Percentiles rank a stretch among this genome's conserved stretches.
phyloP scores from a whole-genome alignment of 2,329 filamentous ascomycete species.

The Hypoxylon sp. region DNA sequence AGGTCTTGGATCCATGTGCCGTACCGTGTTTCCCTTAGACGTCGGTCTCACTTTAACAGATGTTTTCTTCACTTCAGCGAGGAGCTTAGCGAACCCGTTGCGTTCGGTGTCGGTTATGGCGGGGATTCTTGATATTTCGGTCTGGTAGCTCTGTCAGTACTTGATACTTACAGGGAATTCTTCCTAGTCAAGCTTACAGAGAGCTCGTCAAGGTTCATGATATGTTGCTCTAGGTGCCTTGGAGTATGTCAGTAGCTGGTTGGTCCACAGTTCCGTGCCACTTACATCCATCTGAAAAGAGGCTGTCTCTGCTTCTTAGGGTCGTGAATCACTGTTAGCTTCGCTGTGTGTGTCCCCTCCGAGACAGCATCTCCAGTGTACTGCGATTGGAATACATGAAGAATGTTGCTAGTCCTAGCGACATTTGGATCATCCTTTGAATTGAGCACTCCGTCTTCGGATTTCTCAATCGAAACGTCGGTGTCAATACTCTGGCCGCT shows the following conservation, averaged over 20 bases:
- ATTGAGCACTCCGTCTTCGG: constrained; percentile 13
- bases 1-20: constrained; percentile 59
- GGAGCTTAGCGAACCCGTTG: constrained; percentile 56
- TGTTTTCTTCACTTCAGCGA: constrained; percentile 57
- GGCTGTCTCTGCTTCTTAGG: constrained; percentile 52
- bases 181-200: constrained; percentile 51
- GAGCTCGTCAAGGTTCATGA: constrained; percentile 61
- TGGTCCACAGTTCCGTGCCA: constrained; percentile 38
- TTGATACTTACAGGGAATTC: not conserved
- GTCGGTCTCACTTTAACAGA: constrained; percentile 58
- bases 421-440: constrained; percentile 10
- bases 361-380: constrained; percentile 59
- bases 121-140: constrained; percentile 55
- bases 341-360: constrained; percentile 56
- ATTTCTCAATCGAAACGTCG: constrained; percentile 26
- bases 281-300: constrained; percentile 60
- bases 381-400: constrained; percentile 54
- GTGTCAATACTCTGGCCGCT: constrained; percentile 29
- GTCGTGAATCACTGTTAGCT: constrained; percentile 57
- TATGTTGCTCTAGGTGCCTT: constrained; percentile 56
- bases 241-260: constrained; percentile 5
- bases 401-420: not conserved
- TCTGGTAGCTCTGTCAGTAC: constrained; percentile 48
- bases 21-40: constrained; percentile 57
- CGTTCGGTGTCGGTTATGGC: constrained; percentile 56